Evolutionary conservation across 1,284 basidiomycete genomes (phyloP), one percentile per base, ranked within the genome.

Genomic region (Austroboletus novae-zelandiae): DNA sequence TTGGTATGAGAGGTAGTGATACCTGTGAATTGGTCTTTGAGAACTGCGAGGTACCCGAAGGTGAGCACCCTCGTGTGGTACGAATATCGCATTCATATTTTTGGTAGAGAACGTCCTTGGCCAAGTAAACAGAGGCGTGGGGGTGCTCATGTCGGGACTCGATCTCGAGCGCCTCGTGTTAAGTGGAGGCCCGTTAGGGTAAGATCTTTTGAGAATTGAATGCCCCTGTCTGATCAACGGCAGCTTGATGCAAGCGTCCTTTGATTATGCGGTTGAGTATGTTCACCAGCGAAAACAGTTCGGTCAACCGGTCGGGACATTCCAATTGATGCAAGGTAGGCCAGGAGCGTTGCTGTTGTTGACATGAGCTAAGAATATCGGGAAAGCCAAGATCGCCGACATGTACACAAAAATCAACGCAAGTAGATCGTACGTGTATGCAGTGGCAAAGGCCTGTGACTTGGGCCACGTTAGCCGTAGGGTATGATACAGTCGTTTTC

Each of bases 321-420:
- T 98, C 76, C 94, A 98, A 69, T 71, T 97, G 48, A 94, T 98
- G 86, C 95, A 98, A 81, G 94, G 91, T 81, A 71, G 47, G 70
- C 23, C 11, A 13, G 36, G 15, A 15, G 5, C 10, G 18, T 20
- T 9, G 4, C 17, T 27, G 10, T 43, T 18, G 34, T 30, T 13
- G 20, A 29, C 40, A 23, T 34, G 15, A 18, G 11, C 31, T 52
- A 4, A 55, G 9, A 20, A n/a, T 41, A 37, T 15, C 17, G n/a
- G 13, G 39, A 39, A 57, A 88, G 86, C 76, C 48, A 89, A 89
- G 64, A 83, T 89, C 45, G 88, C 87, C 62, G 94, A 98, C 69
- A 98, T 98, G 94, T 98, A 97, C 68, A 97, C 94, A 17, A 93
- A 90, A 67, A 74, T 98, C 45, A 90, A 86, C 59, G 91, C 94